Evolutionary conservation across 768 basidiomycete genomes (phyloP).

Genomic region (Hericium erinaceus): DNA sequence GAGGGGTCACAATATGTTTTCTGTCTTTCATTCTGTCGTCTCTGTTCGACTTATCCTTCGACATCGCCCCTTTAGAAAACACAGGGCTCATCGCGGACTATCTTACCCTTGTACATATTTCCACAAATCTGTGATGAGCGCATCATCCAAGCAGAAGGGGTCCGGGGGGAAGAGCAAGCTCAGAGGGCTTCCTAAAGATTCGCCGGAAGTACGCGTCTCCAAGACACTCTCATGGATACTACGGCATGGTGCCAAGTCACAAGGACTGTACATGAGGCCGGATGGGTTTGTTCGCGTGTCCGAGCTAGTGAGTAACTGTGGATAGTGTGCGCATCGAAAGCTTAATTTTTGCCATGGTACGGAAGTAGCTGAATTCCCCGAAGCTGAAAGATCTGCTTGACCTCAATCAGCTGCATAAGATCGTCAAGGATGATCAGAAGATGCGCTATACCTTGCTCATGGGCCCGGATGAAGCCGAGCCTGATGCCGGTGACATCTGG

Average conservation of each 20-base stretch:
- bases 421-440: conserved; percentile 63
- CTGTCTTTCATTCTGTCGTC: too few species aligned
- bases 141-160: neutral
- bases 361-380: conserved; percentile 54
- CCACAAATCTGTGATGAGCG: neutral
- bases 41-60: too few species aligned
- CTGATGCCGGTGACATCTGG: conserved; percentile 39
- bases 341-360: neutral
- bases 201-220: conserved; percentile 60
- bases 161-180: conserved; percentile 28
- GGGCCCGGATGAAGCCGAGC: conserved; percentile 29
- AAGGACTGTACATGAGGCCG: conserved; percentile 63
- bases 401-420: conserved; percentile 41
- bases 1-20: neutral
- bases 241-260: conserved; percentile 78
- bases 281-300: conserved; percentile 82
- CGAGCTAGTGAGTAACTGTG: conserved; percentile 63
- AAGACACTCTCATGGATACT: conserved; percentile 89
- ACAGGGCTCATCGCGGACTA: too few species aligned
- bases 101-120: too few species aligned
- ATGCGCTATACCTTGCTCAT: conserved; percentile 49
- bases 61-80: too few species aligned
- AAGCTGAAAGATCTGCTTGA: conserved; percentile 52
- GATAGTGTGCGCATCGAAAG: neutral
- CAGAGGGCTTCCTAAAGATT: conserved; percentile 53